phyloP scores from a whole-genome alignment of 1,139 yeast genomes.

The Tardiomyces blankii region DNA sequence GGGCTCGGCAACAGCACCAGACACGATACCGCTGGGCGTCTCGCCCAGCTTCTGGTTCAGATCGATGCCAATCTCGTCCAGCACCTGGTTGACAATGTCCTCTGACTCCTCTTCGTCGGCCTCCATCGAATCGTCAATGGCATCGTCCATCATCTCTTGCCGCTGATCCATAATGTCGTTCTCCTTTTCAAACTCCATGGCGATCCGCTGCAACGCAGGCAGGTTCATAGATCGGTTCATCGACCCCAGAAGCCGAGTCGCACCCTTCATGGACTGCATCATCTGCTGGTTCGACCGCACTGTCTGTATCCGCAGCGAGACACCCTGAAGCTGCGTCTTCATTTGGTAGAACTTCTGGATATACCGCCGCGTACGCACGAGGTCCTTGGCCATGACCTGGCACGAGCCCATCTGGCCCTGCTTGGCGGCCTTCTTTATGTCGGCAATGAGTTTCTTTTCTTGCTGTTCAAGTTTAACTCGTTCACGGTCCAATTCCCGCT shows the following conservation, averaged over 20 bases:
- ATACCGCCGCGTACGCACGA: constrained; percentile 72
- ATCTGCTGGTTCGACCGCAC: constrained; percentile 91
- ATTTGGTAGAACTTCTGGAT: constrained; percentile 82
- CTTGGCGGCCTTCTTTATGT: constrained; percentile 85
- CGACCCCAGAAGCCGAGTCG: constrained; percentile 70
- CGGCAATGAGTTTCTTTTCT: constrained; percentile 76
- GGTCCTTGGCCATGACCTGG: constrained; percentile 89
- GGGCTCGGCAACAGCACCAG: constrained; percentile 22
- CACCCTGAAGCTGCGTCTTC: constrained; percentile 94
- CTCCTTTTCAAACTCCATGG: constrained; percentile 91
- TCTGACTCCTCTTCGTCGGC: constrained; percentile 83
- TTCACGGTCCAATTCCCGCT: constrained; percentile 84
- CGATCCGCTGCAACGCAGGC: constrained; percentile 79
- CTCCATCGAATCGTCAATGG: constrained; percentile 91
- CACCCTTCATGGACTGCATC: constrained; percentile 92
- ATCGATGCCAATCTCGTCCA: constrained; percentile 94
- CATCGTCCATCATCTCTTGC: constrained; percentile 98
- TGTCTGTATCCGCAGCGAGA: constrained; percentile 79
- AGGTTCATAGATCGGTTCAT: constrained; percentile 87
- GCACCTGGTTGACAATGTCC: constrained; percentile 80
- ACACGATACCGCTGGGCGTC: constrained; percentile 46
- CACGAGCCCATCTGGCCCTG: constrained; percentile 83
- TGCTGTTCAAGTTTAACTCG: constrained; percentile 76
- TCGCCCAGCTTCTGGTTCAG: constrained; percentile 54
- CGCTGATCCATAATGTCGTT: constrained; percentile 97